phyloP scores from a whole-genome alignment of 1,139 yeast species.

The Blastobotrys petasosporus region DNA sequence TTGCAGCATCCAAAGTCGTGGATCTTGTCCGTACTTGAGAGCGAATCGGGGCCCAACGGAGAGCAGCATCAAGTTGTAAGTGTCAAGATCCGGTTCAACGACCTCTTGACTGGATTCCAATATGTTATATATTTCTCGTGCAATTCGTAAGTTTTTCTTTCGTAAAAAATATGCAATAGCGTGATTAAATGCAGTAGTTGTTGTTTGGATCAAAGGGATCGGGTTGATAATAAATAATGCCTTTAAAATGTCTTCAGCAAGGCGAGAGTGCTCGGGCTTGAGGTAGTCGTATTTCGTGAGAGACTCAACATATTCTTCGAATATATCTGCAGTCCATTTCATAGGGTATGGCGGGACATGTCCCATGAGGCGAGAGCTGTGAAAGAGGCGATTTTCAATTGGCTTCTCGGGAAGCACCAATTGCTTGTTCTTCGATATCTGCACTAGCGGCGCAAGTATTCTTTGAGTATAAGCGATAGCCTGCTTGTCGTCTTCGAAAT shows the following conservation, averaged over 20 bases:
- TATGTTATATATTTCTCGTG: constrained; percentile 39
- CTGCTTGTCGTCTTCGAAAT: too few species aligned
- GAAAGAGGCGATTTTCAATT: constrained; percentile 7
- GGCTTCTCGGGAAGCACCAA: not conserved
- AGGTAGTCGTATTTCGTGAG: not conserved
- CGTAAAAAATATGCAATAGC: constrained; percentile 39
- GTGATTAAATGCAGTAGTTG: constrained; percentile 37
- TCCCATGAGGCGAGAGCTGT: not conserved
- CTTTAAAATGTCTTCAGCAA: constrained; percentile 2
- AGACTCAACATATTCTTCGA: not conserved
- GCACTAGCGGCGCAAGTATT: too few species aligned
- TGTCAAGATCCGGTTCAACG: constrained; percentile 36
- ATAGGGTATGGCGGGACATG: constrained; percentile 5
- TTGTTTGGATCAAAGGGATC: constrained; percentile 27
- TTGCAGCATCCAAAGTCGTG: constrained; percentile 16
- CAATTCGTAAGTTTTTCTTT: constrained; percentile 38
- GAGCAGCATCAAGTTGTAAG: constrained; percentile 39
- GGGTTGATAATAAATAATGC: constrained; percentile 13
- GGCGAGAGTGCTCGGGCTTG: not conserved
- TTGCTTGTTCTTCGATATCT: too few species aligned
- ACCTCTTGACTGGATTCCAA: constrained; percentile 25
- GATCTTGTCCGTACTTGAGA: constrained; percentile 29
- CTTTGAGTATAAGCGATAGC: too few species aligned
- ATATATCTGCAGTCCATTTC: constrained; percentile 2
- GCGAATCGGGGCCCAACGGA: constrained; percentile 27